Percentiles rank a stretch among this genome's conserved stretches.
Conservation (phyloP, 495 filamentous ascomycete species). For the Tuber borchii region DNA sequence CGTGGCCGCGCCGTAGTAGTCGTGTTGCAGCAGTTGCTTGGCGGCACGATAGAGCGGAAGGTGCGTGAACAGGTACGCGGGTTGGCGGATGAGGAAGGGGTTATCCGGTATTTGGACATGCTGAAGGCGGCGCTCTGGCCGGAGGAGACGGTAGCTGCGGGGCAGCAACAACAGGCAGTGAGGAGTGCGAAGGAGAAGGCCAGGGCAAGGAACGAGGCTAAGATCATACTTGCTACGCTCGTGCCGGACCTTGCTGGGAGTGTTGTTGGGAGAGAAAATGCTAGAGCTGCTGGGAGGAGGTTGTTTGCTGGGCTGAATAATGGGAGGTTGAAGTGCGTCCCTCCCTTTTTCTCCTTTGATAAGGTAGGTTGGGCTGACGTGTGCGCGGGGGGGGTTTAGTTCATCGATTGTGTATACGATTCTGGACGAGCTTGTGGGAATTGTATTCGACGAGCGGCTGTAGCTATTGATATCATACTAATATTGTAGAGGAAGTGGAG, state of each 20-base stretch:
- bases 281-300: conserved; percentile 70
- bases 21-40: conserved; percentile 69
- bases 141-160: conserved; percentile 51
- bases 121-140: conserved; percentile 76
- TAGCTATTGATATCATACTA: background rate
- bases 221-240: conserved; percentile 70
- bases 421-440: conserved; percentile 68
- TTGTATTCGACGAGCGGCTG: conserved; percentile 53
- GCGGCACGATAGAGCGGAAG: conserved; percentile 95
- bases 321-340: conserved; percentile 58
- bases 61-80: conserved; percentile 58
- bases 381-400: conserved; percentile 45
- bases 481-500: background rate
- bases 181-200: conserved; percentile 52
- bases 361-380: conserved; percentile 22
- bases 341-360: background rate
- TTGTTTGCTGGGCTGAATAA: conserved; percentile 82
- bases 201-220: conserved; percentile 67
- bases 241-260: conserved; percentile 72
- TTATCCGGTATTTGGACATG: conserved; percentile 66
- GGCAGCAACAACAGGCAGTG: conserved; percentile 51
- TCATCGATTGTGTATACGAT: conserved; percentile 71
- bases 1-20: conserved; percentile 92
- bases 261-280: conserved; percentile 77
- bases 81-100: conserved; percentile 65